These are phyloP conservation scores for Elsinoe batatas DNA, from an alignment of 2,329 filamentous ascomycete genomes.

Conservation along the genomic window DNA sequence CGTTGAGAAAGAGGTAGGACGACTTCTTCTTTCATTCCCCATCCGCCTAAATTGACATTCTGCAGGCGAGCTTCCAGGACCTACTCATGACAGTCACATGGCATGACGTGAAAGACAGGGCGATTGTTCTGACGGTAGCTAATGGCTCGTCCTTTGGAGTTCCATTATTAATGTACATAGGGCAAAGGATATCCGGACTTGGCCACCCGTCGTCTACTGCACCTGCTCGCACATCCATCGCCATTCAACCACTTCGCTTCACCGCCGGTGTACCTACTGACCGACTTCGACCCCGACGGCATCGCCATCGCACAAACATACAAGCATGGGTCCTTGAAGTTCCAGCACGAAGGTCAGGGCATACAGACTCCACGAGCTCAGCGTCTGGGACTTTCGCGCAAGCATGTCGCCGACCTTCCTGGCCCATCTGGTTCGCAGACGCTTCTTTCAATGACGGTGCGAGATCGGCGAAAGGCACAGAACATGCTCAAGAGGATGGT, in stretches of 20 bases:
- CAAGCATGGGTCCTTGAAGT: constrained; percentile 54
- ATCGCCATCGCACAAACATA: constrained; percentile 65
- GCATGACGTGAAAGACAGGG: constrained; percentile 41
- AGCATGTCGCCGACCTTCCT: constrained; percentile 21
- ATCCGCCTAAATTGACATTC: constrained; percentile 17
- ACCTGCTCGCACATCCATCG: constrained; percentile 38
- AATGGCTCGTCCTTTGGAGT: too few species aligned
- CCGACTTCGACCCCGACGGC: constrained; percentile 71
- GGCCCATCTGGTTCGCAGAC: constrained; percentile 26
- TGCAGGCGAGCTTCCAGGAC: constrained; percentile 63
- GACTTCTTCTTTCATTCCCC: not conserved
- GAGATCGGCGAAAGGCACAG: constrained; percentile 51
- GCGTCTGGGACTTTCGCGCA: constrained; percentile 54
- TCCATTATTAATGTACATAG: constrained; percentile 38
- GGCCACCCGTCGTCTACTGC: constrained; percentile 56
- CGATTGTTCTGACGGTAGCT: constrained; percentile 57
- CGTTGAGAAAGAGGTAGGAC: constrained; percentile 66
- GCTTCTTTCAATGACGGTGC: constrained; percentile 41
- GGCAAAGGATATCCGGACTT: constrained; percentile 78
- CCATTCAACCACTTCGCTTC: constrained; percentile 35
- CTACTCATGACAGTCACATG: constrained; percentile 51
- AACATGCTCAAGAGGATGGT: constrained; percentile 43
- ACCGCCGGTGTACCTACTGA: constrained; percentile 50
- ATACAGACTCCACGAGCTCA: constrained; percentile 42
- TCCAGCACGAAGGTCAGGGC: constrained; percentile 49